These are phyloP conservation scores for Tylopilus vinaceipallidus DNA, from an alignment of 768 basidiomycete species.

Conservation along the genomic window DNA sequence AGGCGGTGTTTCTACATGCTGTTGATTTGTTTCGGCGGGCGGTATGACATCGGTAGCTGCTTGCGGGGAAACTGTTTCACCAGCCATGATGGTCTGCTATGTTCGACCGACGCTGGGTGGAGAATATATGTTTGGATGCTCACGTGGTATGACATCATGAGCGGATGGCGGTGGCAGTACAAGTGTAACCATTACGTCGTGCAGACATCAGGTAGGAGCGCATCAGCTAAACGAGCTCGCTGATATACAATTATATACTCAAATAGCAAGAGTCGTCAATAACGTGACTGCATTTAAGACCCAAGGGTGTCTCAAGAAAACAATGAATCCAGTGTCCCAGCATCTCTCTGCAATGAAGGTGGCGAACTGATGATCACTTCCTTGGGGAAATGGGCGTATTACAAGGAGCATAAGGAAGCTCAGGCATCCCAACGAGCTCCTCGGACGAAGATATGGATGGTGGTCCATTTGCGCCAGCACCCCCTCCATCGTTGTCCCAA, in stretches of 20 bases:
- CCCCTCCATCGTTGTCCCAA: slow-evolving; percentile 42
- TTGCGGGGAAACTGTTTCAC: background rate
- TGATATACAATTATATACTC: background rate
- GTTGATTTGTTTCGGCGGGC: slow-evolving; percentile 3
- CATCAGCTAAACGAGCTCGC: background rate
- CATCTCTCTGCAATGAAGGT: background rate
- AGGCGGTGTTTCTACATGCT: slow-evolving; percentile 12
- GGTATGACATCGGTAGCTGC: background rate
- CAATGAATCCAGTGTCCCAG: background rate
- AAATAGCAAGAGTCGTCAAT: background rate
- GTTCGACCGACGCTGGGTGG: background rate
- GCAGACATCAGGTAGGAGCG: background rate
- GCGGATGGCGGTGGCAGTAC: no score
- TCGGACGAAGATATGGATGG: slow-evolving; percentile 24
- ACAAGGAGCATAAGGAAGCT: slow-evolving; percentile 2
- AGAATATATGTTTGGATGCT: background rate
- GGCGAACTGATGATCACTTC: background rate
- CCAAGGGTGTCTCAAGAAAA: background rate
- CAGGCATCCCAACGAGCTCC: slow-evolving; percentile 17
- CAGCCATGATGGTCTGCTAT: slow-evolving; percentile 3
- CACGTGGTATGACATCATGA: slow-evolving; percentile 31
- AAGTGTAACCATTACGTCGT: background rate
- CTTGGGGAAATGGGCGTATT: background rate
- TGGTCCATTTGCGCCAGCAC: slow-evolving; percentile 8
- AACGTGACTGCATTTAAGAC: background rate